Evolutionary conservation across 495 filamentous ascomycete genomes (phyloP), one percentile per base, ranked within the genome.

Genomic region (Terfezia claveryi): DNA sequence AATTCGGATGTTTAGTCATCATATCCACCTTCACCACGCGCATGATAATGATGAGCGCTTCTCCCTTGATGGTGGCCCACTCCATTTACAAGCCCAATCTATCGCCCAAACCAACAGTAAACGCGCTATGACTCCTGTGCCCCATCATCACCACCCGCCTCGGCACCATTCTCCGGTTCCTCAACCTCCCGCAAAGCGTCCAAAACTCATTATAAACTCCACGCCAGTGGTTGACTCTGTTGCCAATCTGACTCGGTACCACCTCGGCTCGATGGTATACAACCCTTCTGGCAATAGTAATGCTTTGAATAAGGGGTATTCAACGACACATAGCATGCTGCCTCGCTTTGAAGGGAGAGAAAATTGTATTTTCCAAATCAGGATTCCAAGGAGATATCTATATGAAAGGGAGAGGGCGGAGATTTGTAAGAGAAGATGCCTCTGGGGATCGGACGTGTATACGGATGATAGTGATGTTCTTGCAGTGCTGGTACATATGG

Each of bases 391-490:
- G 16, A 77, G 80, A 58, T 84, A 87, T 61, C 74, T 99, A 27
- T 75, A 72, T 14, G 64, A 75, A 1, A 67, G 70, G 7, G 75
- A 80, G 37, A 77, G 87, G 8, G 82, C 87, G 64, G 85, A 91
- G 60, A 86, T 96, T 59, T 88, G 84, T 20, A 68, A 74, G 8
- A 74, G 81, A 12, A 76, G 82, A 49, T 80, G 83, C 2, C 67
- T 98, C 2, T 98, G 88, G 88, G 91, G 91, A 10, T 88, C 86
- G 0, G 85, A 87, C 17, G 73, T 96, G 7, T 96, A 98, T 66
- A 94, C 87, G 0, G 92, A 96, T 60, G 92, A 98, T 69, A 93
- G 87, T 0, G 92, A 98, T 64, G 77, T 87, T 6, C 74, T 98
- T 51, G 92, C 88, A 0, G 88, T 87, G 4, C 87, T 89, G 55